Evolutionary conservation across 768 basidiomycete species (phyloP), one percentile per base, ranked within the genome.

Genomic region (Crepidotus variabilis): DNA sequence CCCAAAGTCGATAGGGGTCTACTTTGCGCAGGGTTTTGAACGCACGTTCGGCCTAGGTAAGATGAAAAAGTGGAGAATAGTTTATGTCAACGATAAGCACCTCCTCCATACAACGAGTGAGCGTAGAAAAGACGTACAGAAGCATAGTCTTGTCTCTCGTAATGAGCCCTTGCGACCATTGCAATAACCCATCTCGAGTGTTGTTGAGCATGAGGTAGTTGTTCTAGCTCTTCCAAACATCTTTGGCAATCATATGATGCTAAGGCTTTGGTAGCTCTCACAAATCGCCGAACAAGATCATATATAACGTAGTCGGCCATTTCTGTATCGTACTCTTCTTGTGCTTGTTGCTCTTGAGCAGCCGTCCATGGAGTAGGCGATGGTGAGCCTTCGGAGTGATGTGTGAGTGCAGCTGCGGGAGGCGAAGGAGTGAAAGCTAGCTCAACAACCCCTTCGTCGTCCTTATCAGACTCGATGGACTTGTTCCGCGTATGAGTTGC

Each of bases 1-100:
- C 91, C 77, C 84, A 83, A 56, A 95, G 70, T 21, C 92, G 85
- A 76, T 92, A 90, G n/a, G 95, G 95, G 60, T 98, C 90, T 58
- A 91, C 75, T n/a, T 76, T 76, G 45, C 94, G 83, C 51, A 92
- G 84, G 16, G 85, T 82, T 61, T 83, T 82, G 77, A 95, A 98
- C 20, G 91, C 91, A 65, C 92, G 85, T 67, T 94, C 90, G 36
- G 96, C 92, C 95, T 97, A 64, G 35, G 59, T 14, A 43, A 43
- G 14, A 43, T 43, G 39, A 43, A 43, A 11, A 11, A 43, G 39
- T 43, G 39, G 39, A 4, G 39, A 43, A 20, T 43, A 43, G 11
- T 65, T 67, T 64, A 65, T 34, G 59, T 67, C 57, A 67, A 60
- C 58, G 64, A 71, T 63, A 68, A 68, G 62, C 54, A 46, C 58